Percentiles rank a stretch among this genome's conserved stretches.
phyloP scores from a whole-genome alignment of 2,329 filamentous ascomycete species.

The Nothophaeocryptopus gaeumannii region DNA sequence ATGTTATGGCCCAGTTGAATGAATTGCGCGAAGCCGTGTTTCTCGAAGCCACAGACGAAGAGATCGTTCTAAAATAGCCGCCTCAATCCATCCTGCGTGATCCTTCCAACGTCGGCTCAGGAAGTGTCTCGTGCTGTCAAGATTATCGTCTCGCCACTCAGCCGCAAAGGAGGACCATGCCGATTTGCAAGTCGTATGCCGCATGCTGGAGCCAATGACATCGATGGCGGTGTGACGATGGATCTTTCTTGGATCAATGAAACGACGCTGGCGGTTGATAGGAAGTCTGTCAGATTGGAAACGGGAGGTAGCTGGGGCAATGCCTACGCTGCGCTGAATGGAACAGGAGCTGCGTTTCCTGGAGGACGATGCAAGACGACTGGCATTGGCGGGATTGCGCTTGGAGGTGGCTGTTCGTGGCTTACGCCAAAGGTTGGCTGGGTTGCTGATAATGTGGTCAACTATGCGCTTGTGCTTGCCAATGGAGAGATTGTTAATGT shows the following conservation, averaged over 20 bases:
- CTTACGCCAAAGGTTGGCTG: slow-evolving; percentile 48
- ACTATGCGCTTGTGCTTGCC: slow-evolving; percentile 25
- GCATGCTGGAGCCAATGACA: slow-evolving; percentile 14
- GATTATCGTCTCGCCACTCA: neutral
- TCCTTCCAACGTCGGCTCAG: slow-evolving; percentile 5
- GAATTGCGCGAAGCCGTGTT: neutral
- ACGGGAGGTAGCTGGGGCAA: slow-evolving; percentile 46
- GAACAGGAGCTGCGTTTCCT: slow-evolving; percentile 3
- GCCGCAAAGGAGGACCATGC: neutral
- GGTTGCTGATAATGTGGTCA: slow-evolving; percentile 39
- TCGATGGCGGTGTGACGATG: slow-evolving; percentile 26
- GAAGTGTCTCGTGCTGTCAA: slow-evolving; percentile 6
- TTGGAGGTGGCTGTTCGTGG: slow-evolving; percentile 51
- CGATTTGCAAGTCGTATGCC: slow-evolving; percentile 13
- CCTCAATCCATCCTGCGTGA: slow-evolving; percentile 10
- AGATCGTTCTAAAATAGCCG: slow-evolving; percentile 1
- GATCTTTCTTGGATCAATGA: slow-evolving; percentile 23
- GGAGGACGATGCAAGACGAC: slow-evolving; percentile 12
- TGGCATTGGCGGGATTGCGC: slow-evolving; percentile 46
- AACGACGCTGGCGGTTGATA: slow-evolving; percentile 19
- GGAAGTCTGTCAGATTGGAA: slow-evolving; percentile 38
- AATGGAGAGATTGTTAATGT: slow-evolving; percentile 18
- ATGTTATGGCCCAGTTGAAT: neutral
- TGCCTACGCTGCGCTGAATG: slow-evolving; percentile 42
- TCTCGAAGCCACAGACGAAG: neutral